Percentiles rank a stretch among this genome's conserved stretches.
These are phyloP conservation scores for Scheffersomyces spartinae DNA, from an alignment of 805 yeast species.

Conservation along the genomic window DNA sequence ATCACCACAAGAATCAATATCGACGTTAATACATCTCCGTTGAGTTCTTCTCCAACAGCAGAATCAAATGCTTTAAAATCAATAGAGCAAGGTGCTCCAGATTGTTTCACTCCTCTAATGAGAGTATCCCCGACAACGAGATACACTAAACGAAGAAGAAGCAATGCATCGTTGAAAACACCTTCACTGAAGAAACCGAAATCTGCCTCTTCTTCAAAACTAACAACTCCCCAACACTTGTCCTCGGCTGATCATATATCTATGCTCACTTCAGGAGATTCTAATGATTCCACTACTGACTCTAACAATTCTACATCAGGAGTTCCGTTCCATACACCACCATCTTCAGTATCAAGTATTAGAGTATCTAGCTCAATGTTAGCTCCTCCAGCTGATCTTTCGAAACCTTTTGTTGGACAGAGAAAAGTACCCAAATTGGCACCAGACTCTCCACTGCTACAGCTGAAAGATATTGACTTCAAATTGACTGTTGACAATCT, in stretches of 20 bases:
- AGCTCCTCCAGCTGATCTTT: too few species aligned
- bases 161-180: slow-evolving; percentile 1
- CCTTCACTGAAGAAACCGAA: slow-evolving; percentile 3
- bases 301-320: too few species aligned
- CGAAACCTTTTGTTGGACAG: too few species aligned
- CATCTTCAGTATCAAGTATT: too few species aligned
- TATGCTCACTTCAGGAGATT: slow-evolving; percentile 1
- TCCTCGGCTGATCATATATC: background rate
- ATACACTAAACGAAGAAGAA: slow-evolving; percentile 1
- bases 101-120: slow-evolving; percentile 32
- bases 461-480: too few species aligned
- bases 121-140: slow-evolving; percentile 22
- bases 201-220: slow-evolving; percentile 1
- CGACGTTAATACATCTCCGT: slow-evolving; percentile 26
- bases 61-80: slow-evolving; percentile 27
- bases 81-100: slow-evolving; percentile 30
- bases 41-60: slow-evolving; percentile 24
- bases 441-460: too few species aligned
- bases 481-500: too few species aligned
- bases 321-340: too few species aligned
- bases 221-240: background rate
- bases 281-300: too few species aligned
- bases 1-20: slow-evolving; percentile 31
- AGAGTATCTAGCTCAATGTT: too few species aligned
- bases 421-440: too few species aligned